Percentiles rank a stretch among this genome's conserved stretches.
Conservation (phyloP, 2,329 filamentous ascomycete species). For the Aureobasidium pullulans region DNA sequence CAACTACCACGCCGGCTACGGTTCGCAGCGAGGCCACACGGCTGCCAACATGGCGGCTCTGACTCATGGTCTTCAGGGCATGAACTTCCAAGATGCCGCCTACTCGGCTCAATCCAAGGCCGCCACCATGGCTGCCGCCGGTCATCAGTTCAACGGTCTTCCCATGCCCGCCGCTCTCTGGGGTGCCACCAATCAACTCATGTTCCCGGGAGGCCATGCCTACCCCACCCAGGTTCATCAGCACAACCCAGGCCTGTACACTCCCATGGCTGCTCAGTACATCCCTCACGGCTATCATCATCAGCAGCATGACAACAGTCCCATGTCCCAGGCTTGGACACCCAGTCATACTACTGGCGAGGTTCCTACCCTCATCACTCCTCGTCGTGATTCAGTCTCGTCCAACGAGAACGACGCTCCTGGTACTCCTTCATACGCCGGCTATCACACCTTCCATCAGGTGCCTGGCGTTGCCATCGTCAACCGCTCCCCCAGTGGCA, state of each 20-base stretch:
- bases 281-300: conserved; percentile 37
- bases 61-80: conserved; percentile 34
- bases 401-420: conserved; percentile 47
- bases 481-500: conserved; percentile 42
- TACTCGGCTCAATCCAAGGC: conserved; percentile 30
- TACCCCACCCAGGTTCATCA: conserved; percentile 22
- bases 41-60: conserved; percentile 28
- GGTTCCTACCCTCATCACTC: conserved; percentile 44
- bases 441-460: conserved; percentile 32
- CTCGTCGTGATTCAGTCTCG: conserved; percentile 44
- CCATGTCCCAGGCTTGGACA: conserved; percentile 41
- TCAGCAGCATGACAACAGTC: conserved; percentile 38
- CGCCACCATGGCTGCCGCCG: conserved; percentile 23
- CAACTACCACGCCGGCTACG: conserved; percentile 26
- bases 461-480: conserved; percentile 37
- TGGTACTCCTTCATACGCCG: conserved; percentile 39
- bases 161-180: conserved; percentile 26
- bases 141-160: conserved; percentile 24
- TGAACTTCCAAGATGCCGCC: conserved; percentile 29
- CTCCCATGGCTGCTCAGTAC: conserved; percentile 34
- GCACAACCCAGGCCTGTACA: conserved; percentile 38
- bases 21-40: conserved; percentile 27
- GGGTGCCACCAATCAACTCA: conserved; percentile 25
- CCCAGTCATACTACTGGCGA: conserved; percentile 38
- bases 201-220: conserved; percentile 23